Percentiles rank a stretch among this genome's conserved stretches.
These are phyloP conservation scores for Blastomyces percursus DNA, from an alignment of 2,329 filamentous ascomycete species.

Conservation along the genomic window DNA sequence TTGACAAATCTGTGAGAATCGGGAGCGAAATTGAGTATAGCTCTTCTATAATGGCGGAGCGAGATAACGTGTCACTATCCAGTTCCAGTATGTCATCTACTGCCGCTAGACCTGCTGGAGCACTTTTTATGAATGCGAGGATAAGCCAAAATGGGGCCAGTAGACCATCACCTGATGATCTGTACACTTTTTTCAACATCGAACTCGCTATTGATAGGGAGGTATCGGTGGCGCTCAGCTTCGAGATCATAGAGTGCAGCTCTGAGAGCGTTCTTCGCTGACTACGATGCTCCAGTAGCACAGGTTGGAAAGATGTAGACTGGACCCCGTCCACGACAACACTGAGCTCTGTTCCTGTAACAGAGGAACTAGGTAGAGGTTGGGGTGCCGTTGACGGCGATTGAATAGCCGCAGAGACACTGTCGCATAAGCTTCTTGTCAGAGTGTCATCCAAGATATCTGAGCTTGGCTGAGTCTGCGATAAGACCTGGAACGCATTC, in stretches of 20 bases:
- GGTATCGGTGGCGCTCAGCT: conserved; percentile 39
- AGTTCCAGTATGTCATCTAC: conserved; percentile 58
- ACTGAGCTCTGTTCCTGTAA: conserved; percentile 20
- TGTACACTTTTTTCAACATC: conserved; percentile 53
- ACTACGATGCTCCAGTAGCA: conserved; percentile 54
- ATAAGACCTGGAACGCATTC: conserved; percentile 57
- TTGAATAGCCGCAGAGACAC: conserved; percentile 46
- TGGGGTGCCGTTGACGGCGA: conserved; percentile 22
- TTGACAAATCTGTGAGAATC: conserved; percentile 28
- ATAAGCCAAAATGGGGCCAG: conserved; percentile 72
- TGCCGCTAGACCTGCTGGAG: conserved; percentile 41
- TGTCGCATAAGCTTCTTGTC: conserved; percentile 60
- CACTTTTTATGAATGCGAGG: conserved; percentile 56
- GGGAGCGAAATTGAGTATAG: conserved; percentile 35
- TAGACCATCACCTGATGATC: conserved; percentile 47
- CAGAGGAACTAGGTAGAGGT: conserved; percentile 17
- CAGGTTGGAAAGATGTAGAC: conserved; percentile 43
- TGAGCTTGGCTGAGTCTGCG: conserved; percentile 52
- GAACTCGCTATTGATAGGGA: conserved; percentile 47
- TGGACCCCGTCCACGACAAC: conserved; percentile 17
- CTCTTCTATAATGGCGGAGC: conserved; percentile 33
- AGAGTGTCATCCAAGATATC: conserved; percentile 57
- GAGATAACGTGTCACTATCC: conserved; percentile 16
- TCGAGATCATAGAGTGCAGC: conserved; percentile 50
- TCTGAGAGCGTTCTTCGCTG: conserved; percentile 54